phyloP scores from a whole-genome alignment of 2,329 filamentous ascomycete genomes.

The Aspergillus intermedius region DNA sequence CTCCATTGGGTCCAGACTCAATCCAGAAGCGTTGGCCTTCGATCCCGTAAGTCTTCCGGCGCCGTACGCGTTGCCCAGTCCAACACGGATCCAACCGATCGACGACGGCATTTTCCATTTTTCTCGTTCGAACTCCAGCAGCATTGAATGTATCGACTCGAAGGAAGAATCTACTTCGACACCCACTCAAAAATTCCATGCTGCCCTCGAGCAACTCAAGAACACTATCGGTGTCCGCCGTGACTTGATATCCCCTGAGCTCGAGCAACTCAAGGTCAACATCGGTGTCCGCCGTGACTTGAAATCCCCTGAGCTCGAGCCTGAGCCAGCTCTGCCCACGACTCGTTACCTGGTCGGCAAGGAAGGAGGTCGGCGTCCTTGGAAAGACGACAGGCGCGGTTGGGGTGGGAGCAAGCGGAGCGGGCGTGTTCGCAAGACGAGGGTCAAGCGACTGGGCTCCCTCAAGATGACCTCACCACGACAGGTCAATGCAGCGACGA shows the following conservation, averaged over 20 bases:
- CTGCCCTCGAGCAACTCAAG: conserved; percentile 11
- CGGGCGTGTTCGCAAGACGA: not conserved
- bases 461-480: conserved; percentile 5
- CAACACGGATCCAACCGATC: not conserved
- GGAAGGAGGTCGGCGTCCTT: not conserved
- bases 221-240: not conserved
- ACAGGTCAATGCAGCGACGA: conserved; percentile 30
- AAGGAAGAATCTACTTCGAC: not conserved
- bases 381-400: not conserved
- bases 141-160: too few relatives aligned
- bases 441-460: not conserved
- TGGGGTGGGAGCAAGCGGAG: not conserved
- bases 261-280: conserved; percentile 4
- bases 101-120: not conserved
- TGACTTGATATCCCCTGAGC: not conserved
- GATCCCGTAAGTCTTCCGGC: not conserved
- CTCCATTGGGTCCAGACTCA: not conserved
- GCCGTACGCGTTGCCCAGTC: not conserved
- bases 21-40: not conserved
- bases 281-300: not conserved
- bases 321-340: not conserved
- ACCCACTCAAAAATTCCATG: not conserved
- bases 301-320: not conserved
- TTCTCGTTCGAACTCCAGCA: not conserved
- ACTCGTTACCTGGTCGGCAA: not conserved